Evolutionary conservation across 2,329 filamentous ascomycete genomes (phyloP), one percentile per base, ranked within the genome.

Genomic region (Venturia effusa): DNA sequence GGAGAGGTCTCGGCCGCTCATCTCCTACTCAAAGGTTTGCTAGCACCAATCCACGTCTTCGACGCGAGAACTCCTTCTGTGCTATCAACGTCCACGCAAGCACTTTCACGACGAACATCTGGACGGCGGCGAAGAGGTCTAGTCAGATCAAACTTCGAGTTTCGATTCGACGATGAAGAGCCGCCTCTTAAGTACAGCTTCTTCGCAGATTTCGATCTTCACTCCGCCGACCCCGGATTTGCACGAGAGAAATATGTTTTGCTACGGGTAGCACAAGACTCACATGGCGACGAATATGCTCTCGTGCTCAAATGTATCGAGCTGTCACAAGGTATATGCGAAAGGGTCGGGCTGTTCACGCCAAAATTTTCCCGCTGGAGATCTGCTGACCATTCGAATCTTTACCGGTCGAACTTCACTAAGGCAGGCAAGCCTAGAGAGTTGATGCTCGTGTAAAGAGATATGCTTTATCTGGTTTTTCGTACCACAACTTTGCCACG

Each of bases 261-360:
- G 17, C 30, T 62, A 32, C 40, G 40, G 1, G 61, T 32, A n/a
- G 61, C 40, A 8, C 30, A 41, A 17, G 40, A 55, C 41, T 8
- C 15, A 17, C 30, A 37, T 34, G 24, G 22, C 61, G 43, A 62
- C n/a, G 61, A 62, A 10, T 62, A 62, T 55, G 61, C 61, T 11
- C 17, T 62, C n/a, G 30, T 62, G 32, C 40, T 62, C 13, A 62
- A 62, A n/a, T 54, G 43, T 13, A 62, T 62, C n/a, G 39, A 62
- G 22, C 24, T 13, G 30, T 27, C 39, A 2, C 40, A 51, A n/a
- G 30, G 45, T 6, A 62, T 62, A 3, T 62, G 40, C 37, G 61
- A 62, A 24, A 62, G 61, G 55, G 61, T 62, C n/a, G 61, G 61
- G n/a, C 34, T 62, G 15, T 62, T 51, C 32, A 62, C 40, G 11